These are phyloP conservation scores for Coniochaeta hoffmannii DNA, from an alignment of 2,329 filamentous ascomycete species.

Conservation along the genomic window DNA sequence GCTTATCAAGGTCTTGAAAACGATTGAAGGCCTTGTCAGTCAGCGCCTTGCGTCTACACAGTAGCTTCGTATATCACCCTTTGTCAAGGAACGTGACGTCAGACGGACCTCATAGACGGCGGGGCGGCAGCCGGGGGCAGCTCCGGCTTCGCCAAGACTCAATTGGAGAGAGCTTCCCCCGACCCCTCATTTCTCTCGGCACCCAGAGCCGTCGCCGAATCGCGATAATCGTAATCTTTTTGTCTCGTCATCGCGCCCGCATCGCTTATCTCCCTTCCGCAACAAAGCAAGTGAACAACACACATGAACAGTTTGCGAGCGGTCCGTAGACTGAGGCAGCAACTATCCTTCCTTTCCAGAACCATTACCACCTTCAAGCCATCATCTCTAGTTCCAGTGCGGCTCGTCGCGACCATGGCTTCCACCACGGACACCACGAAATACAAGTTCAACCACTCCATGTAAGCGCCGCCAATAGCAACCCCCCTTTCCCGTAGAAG, in stretches of 20 bases:
- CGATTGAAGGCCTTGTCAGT: no score
- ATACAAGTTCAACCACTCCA: constrained; percentile 86
- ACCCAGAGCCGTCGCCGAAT: background rate
- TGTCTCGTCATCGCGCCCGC: background rate
- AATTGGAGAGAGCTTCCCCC: background rate
- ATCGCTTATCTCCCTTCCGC: background rate
- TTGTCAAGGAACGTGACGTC: no score
- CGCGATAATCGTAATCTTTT: no score
- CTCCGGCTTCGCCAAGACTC: background rate
- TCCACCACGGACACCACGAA: constrained; percentile 64
- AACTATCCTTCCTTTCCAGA: constrained; percentile 14
- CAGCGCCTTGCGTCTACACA: no score
- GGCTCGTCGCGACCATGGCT: constrained; percentile 46
- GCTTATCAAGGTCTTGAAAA: no score
- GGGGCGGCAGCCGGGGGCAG: background rate
- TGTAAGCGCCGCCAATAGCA: constrained; percentile 41
- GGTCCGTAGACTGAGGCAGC: constrained; percentile 19
- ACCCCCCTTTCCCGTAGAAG: constrained; percentile 2
- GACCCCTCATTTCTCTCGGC: background rate
- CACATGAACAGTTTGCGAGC: constrained; percentile 22
- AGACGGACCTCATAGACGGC: no score
- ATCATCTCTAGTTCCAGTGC: constrained; percentile 2
- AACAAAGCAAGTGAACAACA: background rate
- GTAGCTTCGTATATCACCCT: no score
- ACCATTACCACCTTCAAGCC: constrained; percentile 10